A percentile compares a stretch with the other conserved stretches of the same genome.
These are phyloP conservation scores for Macrophomina phaseolina DNA, from an alignment of 2,329 filamentous ascomycete species.

Conservation along the genomic window DNA sequence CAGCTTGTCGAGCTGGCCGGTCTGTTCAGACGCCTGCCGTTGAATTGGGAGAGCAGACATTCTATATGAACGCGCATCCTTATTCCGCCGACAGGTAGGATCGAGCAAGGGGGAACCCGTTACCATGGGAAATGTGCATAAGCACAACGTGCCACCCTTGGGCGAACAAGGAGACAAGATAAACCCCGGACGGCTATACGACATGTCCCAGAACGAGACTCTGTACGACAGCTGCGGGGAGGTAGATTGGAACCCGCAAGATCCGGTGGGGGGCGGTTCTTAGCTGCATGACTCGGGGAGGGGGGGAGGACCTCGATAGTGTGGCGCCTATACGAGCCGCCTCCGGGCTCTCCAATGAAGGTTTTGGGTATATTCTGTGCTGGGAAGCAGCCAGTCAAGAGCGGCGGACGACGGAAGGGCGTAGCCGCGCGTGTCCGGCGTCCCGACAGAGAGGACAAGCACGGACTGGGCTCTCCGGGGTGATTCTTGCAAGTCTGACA, in stretches of 20 bases:
- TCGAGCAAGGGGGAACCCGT: not conserved
- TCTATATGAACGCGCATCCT: conserved; percentile 4
- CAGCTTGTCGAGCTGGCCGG: not conserved
- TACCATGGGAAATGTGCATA: conserved; percentile 25
- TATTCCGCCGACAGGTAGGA: conserved; percentile 2
- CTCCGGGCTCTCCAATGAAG: not conserved
- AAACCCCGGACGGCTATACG: not conserved
- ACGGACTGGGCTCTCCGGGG: not conserved
- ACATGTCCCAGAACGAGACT: not conserved
- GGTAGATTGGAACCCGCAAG: not conserved
- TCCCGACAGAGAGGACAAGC: conserved; percentile 1
- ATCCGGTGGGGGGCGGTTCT: conserved; percentile 1
- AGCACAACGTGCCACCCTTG: conserved; percentile 21
- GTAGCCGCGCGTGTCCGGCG: conserved; percentile 15
- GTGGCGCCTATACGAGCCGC: not conserved
- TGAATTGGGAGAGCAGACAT: not conserved
- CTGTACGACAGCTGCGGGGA: not conserved
- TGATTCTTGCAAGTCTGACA: conserved; percentile 14
- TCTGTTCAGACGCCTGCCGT: not conserved
- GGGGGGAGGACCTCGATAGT: not conserved
- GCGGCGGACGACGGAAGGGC: conserved; percentile 9
- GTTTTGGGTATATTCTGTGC: not conserved
- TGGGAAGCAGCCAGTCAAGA: not conserved
- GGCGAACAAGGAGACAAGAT: conserved; percentile 7
- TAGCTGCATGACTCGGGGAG: not conserved